Conservation (phyloP, 768 basidiomycete species). For the Tulasnella sp. region DNA sequence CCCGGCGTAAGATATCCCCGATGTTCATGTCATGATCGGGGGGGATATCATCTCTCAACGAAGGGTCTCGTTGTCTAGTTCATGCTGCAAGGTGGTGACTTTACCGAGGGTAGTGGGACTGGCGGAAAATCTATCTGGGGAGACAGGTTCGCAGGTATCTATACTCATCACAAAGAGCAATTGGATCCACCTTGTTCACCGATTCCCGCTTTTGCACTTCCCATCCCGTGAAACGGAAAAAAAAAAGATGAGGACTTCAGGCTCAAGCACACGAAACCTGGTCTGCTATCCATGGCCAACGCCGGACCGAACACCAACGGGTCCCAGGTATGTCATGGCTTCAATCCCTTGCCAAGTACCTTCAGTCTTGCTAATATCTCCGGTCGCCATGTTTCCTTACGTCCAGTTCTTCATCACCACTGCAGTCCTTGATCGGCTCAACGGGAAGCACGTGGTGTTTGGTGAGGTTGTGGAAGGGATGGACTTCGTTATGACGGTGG, state of each 20-base stretch:
- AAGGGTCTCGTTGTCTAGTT: slow-evolving; percentile 31
- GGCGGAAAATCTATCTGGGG: slow-evolving; percentile 33
- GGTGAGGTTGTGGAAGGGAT: slow-evolving; percentile 87
- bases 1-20: slow-evolving; percentile 23
- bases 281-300: slow-evolving; percentile 42
- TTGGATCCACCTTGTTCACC: no score
- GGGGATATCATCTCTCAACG: slow-evolving; percentile 21
- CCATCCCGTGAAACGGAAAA: no score
- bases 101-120: slow-evolving; percentile 28
- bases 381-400: no score
- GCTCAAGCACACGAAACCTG: slow-evolving; percentile 29
- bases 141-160: slow-evolving; percentile 22
- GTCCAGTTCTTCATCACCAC: slow-evolving; percentile 34
- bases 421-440: slow-evolving; percentile 29
- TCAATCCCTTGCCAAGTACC: no score
- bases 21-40: slow-evolving; percentile 26
- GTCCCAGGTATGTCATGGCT: not conserved
- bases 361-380: no score
- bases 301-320: slow-evolving; percentile 61
- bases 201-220: no score
- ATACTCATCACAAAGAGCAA: no score
- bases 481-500: slow-evolving; percentile 69
- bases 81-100: slow-evolving; percentile 33
- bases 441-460: slow-evolving; percentile 79
- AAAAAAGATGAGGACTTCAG: slow-evolving; percentile 30